Percentiles rank a stretch among this genome's conserved stretches.
Conservation (phyloP, 2,329 filamentous ascomycete genomes). For the Xylaria polymorpha region DNA sequence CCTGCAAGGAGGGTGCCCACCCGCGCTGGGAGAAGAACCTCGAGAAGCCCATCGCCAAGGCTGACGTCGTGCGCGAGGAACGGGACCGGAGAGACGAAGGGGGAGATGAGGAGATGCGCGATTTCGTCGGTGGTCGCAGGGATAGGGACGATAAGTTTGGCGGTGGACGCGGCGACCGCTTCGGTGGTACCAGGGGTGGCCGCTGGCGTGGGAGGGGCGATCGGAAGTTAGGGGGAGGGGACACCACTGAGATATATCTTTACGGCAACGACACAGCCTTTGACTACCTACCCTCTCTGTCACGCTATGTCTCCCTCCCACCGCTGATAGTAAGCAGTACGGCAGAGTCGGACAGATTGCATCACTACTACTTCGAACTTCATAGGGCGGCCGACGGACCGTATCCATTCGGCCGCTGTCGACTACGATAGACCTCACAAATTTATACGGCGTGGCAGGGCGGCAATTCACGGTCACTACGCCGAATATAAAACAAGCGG, state of each 20-base stretch:
- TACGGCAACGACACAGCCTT: background rate
- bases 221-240: slow-evolving; percentile 48
- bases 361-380: background rate
- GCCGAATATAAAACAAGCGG: background rate
- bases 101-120: slow-evolving; percentile 52
- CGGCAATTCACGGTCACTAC: background rate
- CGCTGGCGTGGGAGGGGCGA: slow-evolving; percentile 47
- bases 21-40: slow-evolving; percentile 82
- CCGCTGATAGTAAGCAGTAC: too few species aligned
- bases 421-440: background rate
- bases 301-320: background rate
- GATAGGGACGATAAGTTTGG: slow-evolving; percentile 48
- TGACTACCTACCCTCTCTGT: too few species aligned
- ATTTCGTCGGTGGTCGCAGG: slow-evolving; percentile 44
- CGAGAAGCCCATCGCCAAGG: slow-evolving; percentile 79
- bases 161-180: slow-evolving; percentile 51
- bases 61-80: slow-evolving; percentile 68
- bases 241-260: slow-evolving; percentile 26
- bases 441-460: background rate
- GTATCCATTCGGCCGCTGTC: background rate
- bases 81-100: slow-evolving; percentile 58
- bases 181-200: slow-evolving; percentile 50
- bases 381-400: background rate
- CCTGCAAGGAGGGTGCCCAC: slow-evolving; percentile 84
- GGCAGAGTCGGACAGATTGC: background rate